A percentile compares a stretch with the other conserved stretches of the same genome.
phyloP scores from a whole-genome alignment of 306 rosid species.

The Dalbergia cochinchinensis region DNA sequence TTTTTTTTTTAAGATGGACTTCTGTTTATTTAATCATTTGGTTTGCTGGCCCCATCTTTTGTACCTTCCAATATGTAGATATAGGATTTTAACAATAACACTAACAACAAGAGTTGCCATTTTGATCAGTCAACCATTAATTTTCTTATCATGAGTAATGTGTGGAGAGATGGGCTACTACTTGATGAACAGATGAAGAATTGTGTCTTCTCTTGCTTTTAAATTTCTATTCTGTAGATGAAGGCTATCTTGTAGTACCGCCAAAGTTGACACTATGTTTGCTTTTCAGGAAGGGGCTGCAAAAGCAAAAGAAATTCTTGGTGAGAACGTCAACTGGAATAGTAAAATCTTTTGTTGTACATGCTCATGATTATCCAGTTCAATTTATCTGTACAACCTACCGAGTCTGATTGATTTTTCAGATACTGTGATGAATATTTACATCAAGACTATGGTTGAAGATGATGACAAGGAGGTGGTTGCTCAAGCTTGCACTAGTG shows the following conservation, averaged over 20 bases:
- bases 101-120: conserved; percentile 15
- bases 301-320: conserved; percentile 77
- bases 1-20: conserved; percentile 9
- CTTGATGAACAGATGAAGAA: conserved; percentile 1
- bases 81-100: neutral
- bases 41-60: conserved; percentile 2
- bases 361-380: neutral
- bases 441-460: conserved; percentile 88
- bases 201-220: conserved; percentile 28
- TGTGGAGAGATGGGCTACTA: conserved; percentile 29
- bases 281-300: conserved; percentile 80
- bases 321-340: conserved; percentile 57
- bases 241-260: conserved; percentile 30
- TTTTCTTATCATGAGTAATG: conserved; percentile 21
- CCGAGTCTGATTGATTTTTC: conserved; percentile 40
- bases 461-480: conserved; percentile 98
- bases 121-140: conserved; percentile 8
- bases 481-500: conserved; percentile 89
- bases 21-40: conserved; percentile 23
- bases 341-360: conserved; percentile 13
- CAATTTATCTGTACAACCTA: conserved; percentile 17
- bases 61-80: neutral
- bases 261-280: conserved; percentile 32
- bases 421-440: conserved; percentile 84
- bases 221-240: conserved; percentile 22